Base-by-base conservation (phyloP, 176 grass and related monocot genomes). In the Poa annua region DNA sequence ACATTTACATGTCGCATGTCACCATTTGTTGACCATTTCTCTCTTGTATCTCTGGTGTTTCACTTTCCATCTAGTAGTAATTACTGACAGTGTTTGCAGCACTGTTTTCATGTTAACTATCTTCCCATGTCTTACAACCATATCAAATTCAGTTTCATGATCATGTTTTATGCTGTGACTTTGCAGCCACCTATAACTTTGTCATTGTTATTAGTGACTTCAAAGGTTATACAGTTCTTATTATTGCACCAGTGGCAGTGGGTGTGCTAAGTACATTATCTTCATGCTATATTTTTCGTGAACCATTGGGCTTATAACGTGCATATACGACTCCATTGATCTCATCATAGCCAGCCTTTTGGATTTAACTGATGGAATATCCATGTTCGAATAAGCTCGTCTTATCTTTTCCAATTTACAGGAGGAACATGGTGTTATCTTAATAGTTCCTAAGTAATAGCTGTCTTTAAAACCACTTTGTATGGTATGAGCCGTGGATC, bases 381-480 rank as follows among this genome's bases (percentile, higher is more conserved):
- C 21, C 34, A 7, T 42, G 66, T 49, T 22, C 8, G 32, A 79
- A 57, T 75, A 47, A 87, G 12, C 64, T 16, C 48, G 26, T 9
- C 25, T 61, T 70, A 78, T 78, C 21, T 71, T 82, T 42, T 82
- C 35, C 10, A 77, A 11, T 77, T 51, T 85, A 24, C 49, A 76
- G 14, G 19, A 81, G 67, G n/a, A 69, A 74, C 56, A 51, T 69
- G 80, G n/a, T 80, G 47, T 8, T 60, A 51, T 85, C 48, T 62
- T 60, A 34, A 75, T 81, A 76, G 51, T 71, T 85, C 49, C 15
- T 52, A 47, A 74, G 10, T 55, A 62, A 39, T 44, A 85, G 66
- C 2, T 60, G 5, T 84, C 13, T 32, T 32, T 51, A 51, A 85
- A 81, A 85, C 24, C 13, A 54, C 59, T 5, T 65, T 55, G 11